These are phyloP conservation scores for Lathyrus oleraceus DNA, from an alignment of 306 rosid genomes.

Conservation along the genomic window DNA sequence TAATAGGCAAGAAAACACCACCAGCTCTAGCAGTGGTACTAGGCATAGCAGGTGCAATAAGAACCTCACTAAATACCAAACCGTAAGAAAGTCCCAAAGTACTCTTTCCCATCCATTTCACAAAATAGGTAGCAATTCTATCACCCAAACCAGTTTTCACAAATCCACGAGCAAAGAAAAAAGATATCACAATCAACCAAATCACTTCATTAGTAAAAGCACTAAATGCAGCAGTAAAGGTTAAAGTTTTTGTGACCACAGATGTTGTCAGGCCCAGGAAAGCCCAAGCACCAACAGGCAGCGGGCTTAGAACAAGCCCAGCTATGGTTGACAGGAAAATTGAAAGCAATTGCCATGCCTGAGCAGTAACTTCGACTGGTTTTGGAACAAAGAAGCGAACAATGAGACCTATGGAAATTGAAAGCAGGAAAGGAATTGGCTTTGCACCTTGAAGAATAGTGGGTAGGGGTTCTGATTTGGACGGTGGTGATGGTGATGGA, in stretches of 20 bases:
- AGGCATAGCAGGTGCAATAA: slow-evolving; percentile 97
- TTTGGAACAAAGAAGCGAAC: slow-evolving; percentile 69
- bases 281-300: slow-evolving; percentile 99
- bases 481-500: too few species aligned
- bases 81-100: slow-evolving; percentile 89
- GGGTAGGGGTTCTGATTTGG: not conserved
- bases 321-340: slow-evolving; percentile 86
- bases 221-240: slow-evolving; percentile 67
- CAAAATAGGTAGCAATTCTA: slow-evolving; percentile 86
- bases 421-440: slow-evolving; percentile 59
- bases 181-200: slow-evolving; percentile 93
- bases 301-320: slow-evolving; percentile 81
- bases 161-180: slow-evolving; percentile 95
- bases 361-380: slow-evolving; percentile 65
- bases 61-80: slow-evolving; percentile 76
- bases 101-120: slow-evolving; percentile 87
- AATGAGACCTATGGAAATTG: slow-evolving; percentile 60
- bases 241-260: slow-evolving; percentile 64
- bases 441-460: slow-evolving; percentile 57
- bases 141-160: slow-evolving; percentile 93
- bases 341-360: slow-evolving; percentile 90
- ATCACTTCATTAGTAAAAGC: slow-evolving; percentile 94
- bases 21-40: slow-evolving; percentile 98
- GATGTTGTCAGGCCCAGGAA: slow-evolving; percentile 70
- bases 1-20: slow-evolving; percentile 91